Evolutionary conservation across 139 green algal genomes (phyloP).

Genomic region (Marvania coccoides): DNA sequence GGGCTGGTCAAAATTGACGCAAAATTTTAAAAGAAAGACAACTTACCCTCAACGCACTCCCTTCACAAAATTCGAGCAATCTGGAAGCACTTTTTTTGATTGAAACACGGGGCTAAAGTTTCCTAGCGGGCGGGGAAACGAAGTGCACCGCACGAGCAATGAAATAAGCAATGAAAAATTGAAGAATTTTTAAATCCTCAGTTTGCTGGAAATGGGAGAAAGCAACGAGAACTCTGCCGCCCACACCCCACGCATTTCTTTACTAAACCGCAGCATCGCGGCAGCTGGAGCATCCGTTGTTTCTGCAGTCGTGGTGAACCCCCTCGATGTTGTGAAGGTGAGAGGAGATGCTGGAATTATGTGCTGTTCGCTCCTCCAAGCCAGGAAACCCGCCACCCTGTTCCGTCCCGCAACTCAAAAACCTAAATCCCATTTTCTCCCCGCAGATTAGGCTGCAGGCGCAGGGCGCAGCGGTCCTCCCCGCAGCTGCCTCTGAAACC

Average conservation of each 20-base stretch:
- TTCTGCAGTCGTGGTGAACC: slow-evolving; percentile 65
- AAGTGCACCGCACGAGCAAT: too few species aligned
- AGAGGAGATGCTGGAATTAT: neutral
- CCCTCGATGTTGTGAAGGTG: slow-evolving; percentile 80
- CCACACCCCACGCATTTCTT: neutral
- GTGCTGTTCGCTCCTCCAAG: neutral
- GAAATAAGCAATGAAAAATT: too few species aligned
- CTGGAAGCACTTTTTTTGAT: neutral
- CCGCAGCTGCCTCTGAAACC: neutral
- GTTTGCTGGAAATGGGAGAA: too few species aligned
- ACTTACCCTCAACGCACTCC: neutral
- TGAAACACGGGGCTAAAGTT: neutral
- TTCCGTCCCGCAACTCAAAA: neutral
- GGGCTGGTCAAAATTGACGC: too few species aligned
- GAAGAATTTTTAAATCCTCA: too few species aligned
- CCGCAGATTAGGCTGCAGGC: slow-evolving; percentile 59
- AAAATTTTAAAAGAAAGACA: neutral
- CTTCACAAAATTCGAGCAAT: neutral
- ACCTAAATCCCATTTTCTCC: neutral
- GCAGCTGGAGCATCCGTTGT: slow-evolving; percentile 58
- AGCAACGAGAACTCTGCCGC: too few species aligned
- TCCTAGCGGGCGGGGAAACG: neutral
- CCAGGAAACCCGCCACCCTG: neutral
- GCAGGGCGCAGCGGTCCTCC: slow-evolving; percentile 16
- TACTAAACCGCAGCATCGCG: slow-evolving; percentile 29